Conservation (phyloP, 1,284 basidiomycete species). For the Cryptococcus depauperatus region DNA sequence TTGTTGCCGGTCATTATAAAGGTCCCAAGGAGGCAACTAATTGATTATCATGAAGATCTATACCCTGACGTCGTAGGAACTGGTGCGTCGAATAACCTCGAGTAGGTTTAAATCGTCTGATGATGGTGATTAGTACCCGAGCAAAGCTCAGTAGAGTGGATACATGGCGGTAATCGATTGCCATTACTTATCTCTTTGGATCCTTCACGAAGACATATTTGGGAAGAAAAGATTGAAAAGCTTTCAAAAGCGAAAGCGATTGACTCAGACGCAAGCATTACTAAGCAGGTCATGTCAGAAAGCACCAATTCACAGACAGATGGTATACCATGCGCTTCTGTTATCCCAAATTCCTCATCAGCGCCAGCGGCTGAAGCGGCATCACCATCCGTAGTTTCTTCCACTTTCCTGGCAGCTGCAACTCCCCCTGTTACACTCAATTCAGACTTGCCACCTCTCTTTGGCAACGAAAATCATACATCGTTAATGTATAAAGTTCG, state of each 20-base stretch:
- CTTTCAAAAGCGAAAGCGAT: background rate
- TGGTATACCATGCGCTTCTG: too few species aligned
- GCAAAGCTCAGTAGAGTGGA: slow-evolving; percentile 38
- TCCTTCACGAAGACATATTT: slow-evolving; percentile 25
- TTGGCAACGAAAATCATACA: slow-evolving; percentile 21
- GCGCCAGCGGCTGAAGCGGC: background rate
- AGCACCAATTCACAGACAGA: too few species aligned
- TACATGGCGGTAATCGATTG: slow-evolving; percentile 29
- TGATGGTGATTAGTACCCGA: slow-evolving; percentile 27
- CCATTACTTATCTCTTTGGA: slow-evolving; percentile 29
- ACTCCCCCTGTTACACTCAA: background rate
- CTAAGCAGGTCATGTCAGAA: too few species aligned
- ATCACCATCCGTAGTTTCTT: background rate
- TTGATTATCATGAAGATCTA: slow-evolving; percentile 47
- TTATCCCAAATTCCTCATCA: too few species aligned
- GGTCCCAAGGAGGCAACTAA: slow-evolving; percentile 45
- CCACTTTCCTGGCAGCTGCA: background rate
- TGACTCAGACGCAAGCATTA: too few species aligned
- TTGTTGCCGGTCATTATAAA: slow-evolving; percentile 42
- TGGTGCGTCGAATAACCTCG: slow-evolving; percentile 17
- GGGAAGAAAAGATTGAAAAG: slow-evolving; percentile 21
- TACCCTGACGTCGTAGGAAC: slow-evolving; percentile 39
- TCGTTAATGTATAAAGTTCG: slow-evolving; percentile 35
- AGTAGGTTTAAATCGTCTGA: slow-evolving; percentile 9
- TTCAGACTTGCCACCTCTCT: slow-evolving; percentile 11